Conservation (phyloP, 176 grass and related monocot genomes). For the Pharus latifolius region DNA sequence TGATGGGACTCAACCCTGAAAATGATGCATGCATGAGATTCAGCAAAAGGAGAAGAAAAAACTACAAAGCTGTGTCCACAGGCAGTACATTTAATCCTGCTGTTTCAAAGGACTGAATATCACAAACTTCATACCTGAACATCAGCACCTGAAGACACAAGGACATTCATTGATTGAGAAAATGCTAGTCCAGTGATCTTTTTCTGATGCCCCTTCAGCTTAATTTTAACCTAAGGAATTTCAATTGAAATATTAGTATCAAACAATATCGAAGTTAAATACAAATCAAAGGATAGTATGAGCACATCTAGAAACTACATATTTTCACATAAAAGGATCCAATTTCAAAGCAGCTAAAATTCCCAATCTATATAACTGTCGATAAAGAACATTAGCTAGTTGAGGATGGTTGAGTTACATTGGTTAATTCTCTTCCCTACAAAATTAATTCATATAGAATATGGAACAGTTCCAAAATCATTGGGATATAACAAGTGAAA, state of each 20-base stretch:
- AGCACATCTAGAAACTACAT: not conserved
- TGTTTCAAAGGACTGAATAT: not conserved
- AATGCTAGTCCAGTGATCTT: slow-evolving; percentile 97
- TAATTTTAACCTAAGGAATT: slow-evolving; percentile 67
- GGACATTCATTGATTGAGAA: slow-evolving; percentile 81
- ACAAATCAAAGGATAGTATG: not conserved
- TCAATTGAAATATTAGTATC: not conserved
- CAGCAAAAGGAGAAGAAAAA: too few relatives aligned
- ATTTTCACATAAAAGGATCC: not conserved
- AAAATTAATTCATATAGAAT: too few relatives aligned
- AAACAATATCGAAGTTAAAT: not conserved
- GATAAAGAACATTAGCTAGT: not conserved
- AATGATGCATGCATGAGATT: not conserved
- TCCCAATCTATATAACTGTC: not conserved
- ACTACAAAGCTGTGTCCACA: too few relatives aligned
- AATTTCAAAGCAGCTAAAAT: not conserved
- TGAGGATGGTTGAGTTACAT: not conserved
- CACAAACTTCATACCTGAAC: slow-evolving; percentile 58
- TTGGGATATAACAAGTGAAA: too few relatives aligned
- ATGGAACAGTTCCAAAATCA: too few relatives aligned
- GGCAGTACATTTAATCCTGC: too few relatives aligned
- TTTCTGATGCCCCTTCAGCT: slow-evolving; percentile 96
- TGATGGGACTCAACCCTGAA: not conserved
- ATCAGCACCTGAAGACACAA: slow-evolving; percentile 96
- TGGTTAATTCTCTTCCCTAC: too few relatives aligned